These are phyloP conservation scores for Viola pubescens DNA, from an alignment of 441 rosid genomes.

Conservation along the genomic window DNA sequence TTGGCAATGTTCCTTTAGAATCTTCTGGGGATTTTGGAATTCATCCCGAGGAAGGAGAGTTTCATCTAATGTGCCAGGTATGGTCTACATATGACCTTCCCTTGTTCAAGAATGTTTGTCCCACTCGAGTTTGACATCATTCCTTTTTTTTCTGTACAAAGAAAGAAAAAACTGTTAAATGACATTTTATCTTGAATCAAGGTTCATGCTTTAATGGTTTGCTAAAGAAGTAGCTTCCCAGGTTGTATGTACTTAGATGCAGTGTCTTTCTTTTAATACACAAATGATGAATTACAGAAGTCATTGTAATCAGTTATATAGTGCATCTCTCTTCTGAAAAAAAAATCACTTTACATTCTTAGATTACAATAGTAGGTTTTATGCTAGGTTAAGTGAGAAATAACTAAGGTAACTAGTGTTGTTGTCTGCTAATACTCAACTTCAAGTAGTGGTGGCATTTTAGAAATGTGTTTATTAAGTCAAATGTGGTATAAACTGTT, in stretches of 20 bases:
- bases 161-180: not conserved
- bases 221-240: not conserved
- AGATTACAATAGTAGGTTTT: too few species aligned
- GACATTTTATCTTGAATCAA: not conserved
- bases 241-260: not conserved
- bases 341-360: too few species aligned
- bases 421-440: too few species aligned
- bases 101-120: not conserved
- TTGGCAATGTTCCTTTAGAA: slow-evolving; percentile 90
- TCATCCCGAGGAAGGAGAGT: slow-evolving; percentile 98
- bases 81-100: slow-evolving; percentile 2
- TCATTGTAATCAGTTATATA: too few species aligned
- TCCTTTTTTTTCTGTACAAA: slow-evolving; percentile 2
- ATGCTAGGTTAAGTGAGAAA: too few species aligned
- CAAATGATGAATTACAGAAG: too few species aligned
- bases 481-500: too few species aligned
- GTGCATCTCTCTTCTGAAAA: too few species aligned
- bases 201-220: slow-evolving; percentile 1
- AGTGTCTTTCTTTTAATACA: too few species aligned
- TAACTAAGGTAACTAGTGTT: too few species aligned
- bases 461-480: too few species aligned
- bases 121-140: slow-evolving; percentile 7
- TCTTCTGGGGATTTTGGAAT: slow-evolving; percentile 99
- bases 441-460: too few species aligned
- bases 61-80: slow-evolving; percentile 99